phyloP scores from a whole-genome alignment of 1,284 basidiomycete species.

The Abortiporus biennis region DNA sequence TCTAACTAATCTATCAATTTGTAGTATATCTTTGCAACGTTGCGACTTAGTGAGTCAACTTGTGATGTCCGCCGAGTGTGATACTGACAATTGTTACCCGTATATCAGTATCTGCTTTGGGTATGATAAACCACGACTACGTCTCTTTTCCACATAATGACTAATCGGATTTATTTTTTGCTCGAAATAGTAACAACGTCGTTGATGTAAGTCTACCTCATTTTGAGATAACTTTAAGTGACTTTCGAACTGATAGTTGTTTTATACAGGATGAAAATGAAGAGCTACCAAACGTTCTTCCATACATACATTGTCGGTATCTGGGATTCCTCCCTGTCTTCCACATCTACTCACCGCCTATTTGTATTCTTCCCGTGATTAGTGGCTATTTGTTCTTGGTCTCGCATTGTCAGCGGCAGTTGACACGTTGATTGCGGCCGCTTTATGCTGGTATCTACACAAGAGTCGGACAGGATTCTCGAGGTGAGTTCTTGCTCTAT shows the following conservation, averaged over 20 bases:
- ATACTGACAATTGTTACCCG: not conserved
- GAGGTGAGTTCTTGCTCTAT: not conserved
- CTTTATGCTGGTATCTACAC: not conserved
- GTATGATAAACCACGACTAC: not conserved
- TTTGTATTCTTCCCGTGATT: slow-evolving; percentile 1
- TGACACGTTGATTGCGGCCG: not conserved
- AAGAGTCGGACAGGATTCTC: not conserved
- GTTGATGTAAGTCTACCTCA: not conserved
- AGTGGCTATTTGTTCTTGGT: not conserved
- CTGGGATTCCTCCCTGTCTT: not conserved
- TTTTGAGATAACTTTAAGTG: too few relatives aligned
- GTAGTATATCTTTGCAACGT: not conserved
- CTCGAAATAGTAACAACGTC: not conserved
- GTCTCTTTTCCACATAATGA: too few relatives aligned
- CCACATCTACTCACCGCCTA: not conserved
- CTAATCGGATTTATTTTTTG: not conserved
- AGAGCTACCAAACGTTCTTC: not conserved
- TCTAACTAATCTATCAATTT: not conserved
- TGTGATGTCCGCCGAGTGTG: not conserved
- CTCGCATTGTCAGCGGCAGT: not conserved
- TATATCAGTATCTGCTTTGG: not conserved
- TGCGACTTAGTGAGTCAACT: not conserved
- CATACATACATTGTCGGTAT: too few relatives aligned
- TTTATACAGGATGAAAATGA: not conserved
- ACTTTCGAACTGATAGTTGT: too few relatives aligned